Base-by-base conservation (phyloP, 352 stramenopile genomes). In the Globisporangium viniferum region DNA sequence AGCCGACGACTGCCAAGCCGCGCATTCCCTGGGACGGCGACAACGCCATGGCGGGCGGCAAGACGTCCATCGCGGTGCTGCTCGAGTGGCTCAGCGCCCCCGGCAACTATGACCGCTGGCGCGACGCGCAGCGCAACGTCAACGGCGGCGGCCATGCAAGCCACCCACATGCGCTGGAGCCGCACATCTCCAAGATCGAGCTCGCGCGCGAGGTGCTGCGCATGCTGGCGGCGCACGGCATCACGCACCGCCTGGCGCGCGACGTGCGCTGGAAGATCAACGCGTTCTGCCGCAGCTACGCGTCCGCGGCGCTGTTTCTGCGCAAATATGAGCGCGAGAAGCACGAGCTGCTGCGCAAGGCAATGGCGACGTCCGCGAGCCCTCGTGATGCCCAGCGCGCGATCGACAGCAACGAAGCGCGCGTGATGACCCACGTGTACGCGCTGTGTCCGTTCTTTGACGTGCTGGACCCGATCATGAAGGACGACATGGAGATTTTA, bases 11-110 rank as follows among this genome's bases (percentile, higher is more conserved):
- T 22, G 0, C 41, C 41, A 64, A 64, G 41, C 15, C 59, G 39
- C 61, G 61, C 61, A 59, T 66, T 35, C 61, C 61, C 2, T 66
- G 61, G 46, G 61, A 66, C 31, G 31, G 61, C n/a, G 61, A 66
- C 61, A 64, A 46, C 59, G 41, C 41, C 59, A 5, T 24, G 41
- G 51, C 59, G 41, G 51, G 59, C 39, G 59, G 27, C 59, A 64
- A 80, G 64, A 83, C 77, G 2, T 87, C 79, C 27, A 80, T 87
- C 68, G 73, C 73, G 12, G 69, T 88, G n/a, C 46, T 88, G 35
- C 69, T 88, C 36, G 77, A 81, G 46, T 88, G 79, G 79, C 67
- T 88, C 29, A 67, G 66, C 9, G 18, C 24, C 2, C 67, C 46
- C 0, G 76, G 70, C 39, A 85, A 88, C 69, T 83, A 84, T 67